These are phyloP conservation scores for Zygoascus bituminiphila DNA, from an alignment of 805 yeast genomes.

Conservation along the genomic window DNA sequence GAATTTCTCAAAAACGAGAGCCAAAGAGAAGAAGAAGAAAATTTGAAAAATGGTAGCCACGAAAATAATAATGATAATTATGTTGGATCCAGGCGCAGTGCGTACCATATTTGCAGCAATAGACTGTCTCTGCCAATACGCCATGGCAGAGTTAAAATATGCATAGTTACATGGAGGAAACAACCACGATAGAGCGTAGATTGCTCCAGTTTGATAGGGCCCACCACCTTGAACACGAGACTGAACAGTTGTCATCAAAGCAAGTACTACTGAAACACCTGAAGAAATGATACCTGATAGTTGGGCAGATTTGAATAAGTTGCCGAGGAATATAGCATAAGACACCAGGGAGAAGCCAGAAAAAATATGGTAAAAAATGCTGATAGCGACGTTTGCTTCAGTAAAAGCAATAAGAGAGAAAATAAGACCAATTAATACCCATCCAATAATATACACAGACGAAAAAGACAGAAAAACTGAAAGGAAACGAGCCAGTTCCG, in stretches of 20 bases:
- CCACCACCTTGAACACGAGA: slow-evolving; percentile 20
- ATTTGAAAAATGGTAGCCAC: slow-evolving; percentile 28
- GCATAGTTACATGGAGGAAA: slow-evolving; percentile 32
- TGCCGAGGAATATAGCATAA: slow-evolving; percentile 25
- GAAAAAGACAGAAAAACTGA: slow-evolving; percentile 26
- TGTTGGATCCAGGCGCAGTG: slow-evolving; percentile 24
- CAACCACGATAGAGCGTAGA: slow-evolving; percentile 24
- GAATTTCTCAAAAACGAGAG: slow-evolving; percentile 21
- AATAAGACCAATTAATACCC: slow-evolving; percentile 27
- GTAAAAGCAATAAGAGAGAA: slow-evolving; percentile 20
- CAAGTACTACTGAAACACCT: slow-evolving; percentile 26
- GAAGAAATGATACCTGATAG: slow-evolving; percentile 29
- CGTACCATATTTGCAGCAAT: slow-evolving; percentile 19
- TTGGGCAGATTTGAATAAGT: slow-evolving; percentile 26
- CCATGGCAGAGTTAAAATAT: slow-evolving; percentile 26
- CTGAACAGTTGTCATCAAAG: slow-evolving; percentile 27
- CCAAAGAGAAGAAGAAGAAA: slow-evolving; percentile 22
- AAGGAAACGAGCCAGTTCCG: slow-evolving; percentile 21
- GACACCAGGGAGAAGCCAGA: slow-evolving; percentile 28
- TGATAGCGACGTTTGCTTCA: slow-evolving; percentile 21
- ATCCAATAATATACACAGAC: slow-evolving; percentile 26
- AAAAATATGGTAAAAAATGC: slow-evolving; percentile 26
- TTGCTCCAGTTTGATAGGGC: slow-evolving; percentile 20
- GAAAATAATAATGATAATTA: slow-evolving; percentile 22
- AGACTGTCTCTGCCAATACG: slow-evolving; percentile 24